A percentile compares a stretch with the other conserved stretches of the same genome.
phyloP scores from a whole-genome alignment of 805 yeast genomes.

The Metschnikowia peoriensis region DNA sequence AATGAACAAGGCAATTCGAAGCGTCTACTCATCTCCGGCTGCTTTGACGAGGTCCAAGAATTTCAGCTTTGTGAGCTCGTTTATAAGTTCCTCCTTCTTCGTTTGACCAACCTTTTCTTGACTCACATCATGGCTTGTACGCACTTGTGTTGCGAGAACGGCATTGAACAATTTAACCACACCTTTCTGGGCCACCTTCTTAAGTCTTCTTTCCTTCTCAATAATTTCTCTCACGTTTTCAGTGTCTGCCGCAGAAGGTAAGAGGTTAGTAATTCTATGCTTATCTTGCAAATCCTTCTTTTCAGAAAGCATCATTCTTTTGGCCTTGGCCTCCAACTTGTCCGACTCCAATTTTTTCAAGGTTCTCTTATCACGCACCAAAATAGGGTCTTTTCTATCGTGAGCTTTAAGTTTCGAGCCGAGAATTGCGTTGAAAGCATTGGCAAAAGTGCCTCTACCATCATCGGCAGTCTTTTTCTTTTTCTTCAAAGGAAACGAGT shows the following conservation, averaged over 20 bases:
- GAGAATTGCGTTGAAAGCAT: constrained; percentile 79
- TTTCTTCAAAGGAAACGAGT: constrained; percentile 46
- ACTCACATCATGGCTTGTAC: constrained; percentile 50
- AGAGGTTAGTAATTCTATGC: constrained; percentile 62
- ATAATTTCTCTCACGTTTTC: constrained; percentile 54
- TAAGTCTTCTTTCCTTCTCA: constrained; percentile 66
- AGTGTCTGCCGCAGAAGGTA: constrained; percentile 60
- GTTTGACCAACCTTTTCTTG: constrained; percentile 44
- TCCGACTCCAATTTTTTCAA: constrained; percentile 74
- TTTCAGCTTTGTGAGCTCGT: constrained; percentile 83
- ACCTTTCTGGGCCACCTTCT: constrained; percentile 85
- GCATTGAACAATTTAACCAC: constrained; percentile 85
- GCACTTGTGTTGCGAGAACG: constrained; percentile 71
- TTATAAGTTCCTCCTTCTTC: constrained; percentile 59
- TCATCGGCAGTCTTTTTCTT: constrained; percentile 59
- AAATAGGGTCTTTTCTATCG: constrained; percentile 83
- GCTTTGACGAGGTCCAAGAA: constrained; percentile 85
- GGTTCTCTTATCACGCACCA: constrained; percentile 76
- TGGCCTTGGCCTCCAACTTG: constrained; percentile 81
- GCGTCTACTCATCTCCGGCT: constrained; percentile 49
- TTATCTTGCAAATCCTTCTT: constrained; percentile 65
- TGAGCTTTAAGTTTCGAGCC: constrained; percentile 86
- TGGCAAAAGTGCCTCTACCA: constrained; percentile 76
- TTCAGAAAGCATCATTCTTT: constrained; percentile 64
- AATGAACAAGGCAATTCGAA: background rate